Base-by-base conservation (phyloP, 2,329 filamentous ascomycete species). In the Ceratocystis papillata region DNA sequence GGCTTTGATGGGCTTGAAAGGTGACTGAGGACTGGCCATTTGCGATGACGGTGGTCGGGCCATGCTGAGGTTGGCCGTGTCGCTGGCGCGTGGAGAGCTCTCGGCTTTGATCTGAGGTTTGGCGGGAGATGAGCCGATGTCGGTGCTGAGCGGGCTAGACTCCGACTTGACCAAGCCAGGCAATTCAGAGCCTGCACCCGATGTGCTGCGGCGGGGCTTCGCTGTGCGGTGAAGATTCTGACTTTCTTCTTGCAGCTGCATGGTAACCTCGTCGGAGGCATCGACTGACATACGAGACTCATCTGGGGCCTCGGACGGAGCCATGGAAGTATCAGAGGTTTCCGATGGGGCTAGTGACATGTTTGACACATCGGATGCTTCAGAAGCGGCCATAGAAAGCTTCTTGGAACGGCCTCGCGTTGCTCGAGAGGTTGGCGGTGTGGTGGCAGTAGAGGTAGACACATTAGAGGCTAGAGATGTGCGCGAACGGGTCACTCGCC, bases 1-100 rank as follows among this genome's bases (percentile, higher is more conserved):
- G 1, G 89, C 80, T 70, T 87, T 89, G 72, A 93, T 83, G 48
- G 88, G 87, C 74, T 88, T 88, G 59, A 87, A 77, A 1, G 83
- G 71, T 73, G 77, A 68, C 76, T 79, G 73, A 82, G 74, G 70
- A 80, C 76, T 70, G 1, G 79, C 73, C 28, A 72, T 73, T 1
- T 77, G 75, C 2, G 63, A 45, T 53, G 65, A 78, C 3, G 55
- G 17, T 15, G 55, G 55, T 28, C 77, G 82, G 72, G 87, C 88
- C 70, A 86, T 75, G 37, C 80, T 80, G 17, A 81, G 79, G 53
- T 80, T 78, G n/a, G 87, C 89, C 69, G 88, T 61, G 59, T 68
- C 60, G 25, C 20, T 44, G 17, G 46, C 45, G 33, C 48, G 50
- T 15, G 62, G 64, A 17, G 64, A 61, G 20, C 28, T 46, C 25